Conservation (phyloP, 1,284 basidiomycete genomes). For the Agaricales sp. region DNA sequence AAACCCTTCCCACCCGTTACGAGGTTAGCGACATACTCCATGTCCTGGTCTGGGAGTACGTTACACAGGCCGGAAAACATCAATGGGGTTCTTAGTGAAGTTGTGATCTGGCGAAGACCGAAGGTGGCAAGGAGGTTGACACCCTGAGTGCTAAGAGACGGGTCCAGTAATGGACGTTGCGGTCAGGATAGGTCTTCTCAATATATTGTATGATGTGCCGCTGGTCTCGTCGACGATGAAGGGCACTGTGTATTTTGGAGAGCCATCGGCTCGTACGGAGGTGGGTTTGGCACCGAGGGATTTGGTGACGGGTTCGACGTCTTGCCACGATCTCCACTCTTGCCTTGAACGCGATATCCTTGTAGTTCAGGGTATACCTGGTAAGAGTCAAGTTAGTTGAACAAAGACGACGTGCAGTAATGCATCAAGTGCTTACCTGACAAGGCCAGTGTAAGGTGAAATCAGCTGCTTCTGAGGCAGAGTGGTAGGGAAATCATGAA, state of each 20-base stretch:
- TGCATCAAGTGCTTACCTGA: background rate
- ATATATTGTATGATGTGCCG: too few relatives aligned
- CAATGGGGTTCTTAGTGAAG: background rate
- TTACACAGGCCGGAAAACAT: background rate
- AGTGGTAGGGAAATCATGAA: background rate
- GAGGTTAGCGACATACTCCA: background rate
- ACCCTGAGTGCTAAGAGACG: too few relatives aligned
- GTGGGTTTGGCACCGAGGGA: background rate
- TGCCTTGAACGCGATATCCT: background rate
- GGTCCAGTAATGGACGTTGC: background rate
- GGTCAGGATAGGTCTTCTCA: background rate
- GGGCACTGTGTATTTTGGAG: too few relatives aligned
- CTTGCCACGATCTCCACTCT: background rate
- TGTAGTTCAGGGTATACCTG: background rate
- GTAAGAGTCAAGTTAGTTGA: background rate
- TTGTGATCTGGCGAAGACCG: background rate
- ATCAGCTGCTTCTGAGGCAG: background rate
- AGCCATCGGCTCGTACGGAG: background rate
- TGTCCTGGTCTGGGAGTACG: background rate
- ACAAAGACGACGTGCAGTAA: background rate
- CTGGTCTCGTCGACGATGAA: too few relatives aligned
- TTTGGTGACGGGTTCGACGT: background rate
- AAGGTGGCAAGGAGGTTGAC: background rate
- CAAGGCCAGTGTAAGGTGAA: background rate
- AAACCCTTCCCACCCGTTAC: background rate